Base-by-base conservation (phyloP, 495 filamentous ascomycete species). In the Chaetomium cochliodes region DNA sequence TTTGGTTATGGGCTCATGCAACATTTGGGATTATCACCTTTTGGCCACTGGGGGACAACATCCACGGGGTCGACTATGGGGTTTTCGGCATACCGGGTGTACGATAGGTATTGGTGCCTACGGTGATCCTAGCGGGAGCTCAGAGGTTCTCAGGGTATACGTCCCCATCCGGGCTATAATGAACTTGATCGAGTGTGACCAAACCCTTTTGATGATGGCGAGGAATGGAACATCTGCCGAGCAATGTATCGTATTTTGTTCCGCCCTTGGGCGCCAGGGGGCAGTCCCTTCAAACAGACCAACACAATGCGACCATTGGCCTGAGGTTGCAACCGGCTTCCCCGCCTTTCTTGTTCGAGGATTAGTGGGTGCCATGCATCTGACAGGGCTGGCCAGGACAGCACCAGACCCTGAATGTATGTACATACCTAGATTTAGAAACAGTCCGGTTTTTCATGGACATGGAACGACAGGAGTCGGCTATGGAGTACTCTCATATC, bases 101-200 rank as follows among this genome's bases (percentile, higher is more conserved):
- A 69, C 37, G 60, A 66, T 53, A 66, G 60, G 64, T 53, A 66
- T 56, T 22, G 50, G 59, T 69, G 63, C 20, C 44, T 39, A 60
- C 5, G 22, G 28, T 20, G n/a, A 13, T 23, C 52, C 16, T 20
- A 20, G 26, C 25, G 64, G 46, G n/a, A 51, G n/a, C n/a, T 42
- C 5, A 37, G n/a, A 25, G 37, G 9, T 13, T 12, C 13, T 42
- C 9, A 25, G 23, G 50, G 22, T 20, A 6, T 8, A 2, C 23
- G 3, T 52, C 22, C 25, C 22, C 46, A 23, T 23, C 46, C 46
- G 8, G 20, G 46, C n/a, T 22, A 50, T 26, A 52, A 28, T 52
- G 5, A 20, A 52, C 22, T 58, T 6, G 39, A 28, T 25, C 18
- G n/a, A 47, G 1, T 5, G 15, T 47, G 44, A 37, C 33, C 13